Evolutionary conservation across 2,329 filamentous ascomycete species (phyloP).

Genomic region (Neonectria ditissima): DNA sequence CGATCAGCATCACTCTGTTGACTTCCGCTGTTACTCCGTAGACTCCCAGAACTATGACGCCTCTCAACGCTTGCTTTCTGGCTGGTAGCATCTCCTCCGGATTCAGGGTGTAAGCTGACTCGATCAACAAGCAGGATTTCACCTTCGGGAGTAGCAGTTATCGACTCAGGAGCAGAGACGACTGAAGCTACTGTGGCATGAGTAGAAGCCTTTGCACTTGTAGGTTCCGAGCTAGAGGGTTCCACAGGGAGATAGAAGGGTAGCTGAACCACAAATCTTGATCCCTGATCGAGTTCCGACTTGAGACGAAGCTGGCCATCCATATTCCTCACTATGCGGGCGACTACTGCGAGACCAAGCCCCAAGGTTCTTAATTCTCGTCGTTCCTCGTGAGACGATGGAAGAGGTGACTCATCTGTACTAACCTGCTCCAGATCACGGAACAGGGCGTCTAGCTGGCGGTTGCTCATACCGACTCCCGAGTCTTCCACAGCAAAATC

Average conservation of each 20-base stretch:
- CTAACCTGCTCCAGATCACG: constrained; percentile 70
- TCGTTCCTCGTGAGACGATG: constrained; percentile 41
- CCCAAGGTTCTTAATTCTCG: constrained; percentile 68
- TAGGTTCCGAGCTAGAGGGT: constrained; percentile 34
- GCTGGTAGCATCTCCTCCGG: constrained; percentile 23
- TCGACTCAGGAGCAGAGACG: constrained; percentile 38
- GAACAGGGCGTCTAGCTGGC: constrained; percentile 67
- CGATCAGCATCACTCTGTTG: constrained; percentile 74
- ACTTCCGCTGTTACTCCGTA: constrained; percentile 58
- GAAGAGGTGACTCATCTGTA: constrained; percentile 54
- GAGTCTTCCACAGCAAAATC: constrained; percentile 84
- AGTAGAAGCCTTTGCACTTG: constrained; percentile 5
- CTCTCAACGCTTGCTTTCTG: constrained; percentile 38
- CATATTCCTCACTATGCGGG: constrained; percentile 89
- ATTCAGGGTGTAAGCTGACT: constrained; percentile 43
- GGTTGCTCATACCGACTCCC: constrained; percentile 77
- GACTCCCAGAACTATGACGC: constrained; percentile 54
- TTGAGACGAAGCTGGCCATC: constrained; percentile 87
- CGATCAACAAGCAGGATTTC: constrained; percentile 74
- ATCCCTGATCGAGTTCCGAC: constrained; percentile 85
- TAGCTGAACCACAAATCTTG: constrained; percentile 83
- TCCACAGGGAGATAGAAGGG: constrained; percentile 74
- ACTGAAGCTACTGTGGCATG: constrained; percentile 23
- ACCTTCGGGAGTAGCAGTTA: constrained; percentile 52
- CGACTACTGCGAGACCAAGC: constrained; percentile 88